These are phyloP conservation scores for Sedum album DNA, from an alignment of 164 flowering plant species.

Conservation along the genomic window DNA sequence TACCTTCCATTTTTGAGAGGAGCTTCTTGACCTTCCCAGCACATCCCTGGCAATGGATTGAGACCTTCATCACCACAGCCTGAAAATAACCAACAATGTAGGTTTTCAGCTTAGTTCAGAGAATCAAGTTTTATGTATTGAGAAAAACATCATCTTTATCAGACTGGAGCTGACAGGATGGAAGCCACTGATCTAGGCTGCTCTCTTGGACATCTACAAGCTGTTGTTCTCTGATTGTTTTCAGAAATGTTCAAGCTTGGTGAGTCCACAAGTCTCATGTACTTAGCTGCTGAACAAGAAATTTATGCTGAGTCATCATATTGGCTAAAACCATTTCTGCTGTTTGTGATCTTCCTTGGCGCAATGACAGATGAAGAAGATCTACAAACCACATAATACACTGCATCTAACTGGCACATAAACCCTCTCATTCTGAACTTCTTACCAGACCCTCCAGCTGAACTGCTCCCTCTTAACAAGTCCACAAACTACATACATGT, in stretches of 20 bases:
- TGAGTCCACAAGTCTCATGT: constrained; percentile 17
- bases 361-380: constrained; percentile 28
- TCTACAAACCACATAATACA: constrained; percentile 44
- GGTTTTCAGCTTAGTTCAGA: not conserved
- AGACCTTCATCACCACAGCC: constrained; percentile 85
- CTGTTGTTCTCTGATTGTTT: not conserved
- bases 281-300: constrained; percentile 22
- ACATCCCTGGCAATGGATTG: constrained; percentile 89
- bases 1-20: constrained; percentile 91
- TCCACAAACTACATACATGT: not conserved
- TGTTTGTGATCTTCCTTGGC: constrained; percentile 30
- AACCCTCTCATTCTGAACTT: constrained; percentile 44
- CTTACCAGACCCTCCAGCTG: constrained; percentile 6
- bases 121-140: constrained; percentile 20
- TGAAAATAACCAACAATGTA: constrained; percentile 14
- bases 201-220: not conserved
- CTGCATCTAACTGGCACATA: constrained; percentile 51
- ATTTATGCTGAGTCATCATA: not conserved
- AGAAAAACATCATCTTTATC: constrained; percentile 2
- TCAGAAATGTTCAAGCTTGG: not conserved
- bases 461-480: not conserved
- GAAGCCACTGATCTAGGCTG: not conserved
- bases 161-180: not conserved
- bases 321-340: not conserved
- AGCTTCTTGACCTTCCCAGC: constrained; percentile 86